These are phyloP conservation scores for Hyaloperonospora arabidopsidis DNA, from an alignment of 352 stramenopile genomes.

Conservation along the genomic window DNA sequence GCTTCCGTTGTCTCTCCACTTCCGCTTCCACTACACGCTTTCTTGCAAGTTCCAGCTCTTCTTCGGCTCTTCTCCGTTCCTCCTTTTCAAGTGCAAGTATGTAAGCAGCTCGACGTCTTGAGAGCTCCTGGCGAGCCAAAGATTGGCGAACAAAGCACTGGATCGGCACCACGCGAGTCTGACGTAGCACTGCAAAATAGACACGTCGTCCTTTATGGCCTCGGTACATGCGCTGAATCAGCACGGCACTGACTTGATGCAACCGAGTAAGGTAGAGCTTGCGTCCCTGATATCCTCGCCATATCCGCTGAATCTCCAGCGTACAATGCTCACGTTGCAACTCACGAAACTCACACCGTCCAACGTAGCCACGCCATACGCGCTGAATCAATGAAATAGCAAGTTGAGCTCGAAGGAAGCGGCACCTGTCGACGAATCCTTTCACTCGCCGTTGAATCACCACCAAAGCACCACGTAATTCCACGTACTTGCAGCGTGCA, in stretches of 20 bases:
- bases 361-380: constrained; percentile 36
- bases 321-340: constrained; percentile 31
- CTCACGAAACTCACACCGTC: constrained; percentile 29
- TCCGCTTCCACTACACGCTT: constrained; percentile 33
- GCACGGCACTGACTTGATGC: constrained; percentile 29
- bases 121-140: constrained; percentile 32
- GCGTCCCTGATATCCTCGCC: constrained; percentile 30
- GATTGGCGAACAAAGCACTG: constrained; percentile 43
- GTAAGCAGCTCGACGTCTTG: constrained; percentile 26
- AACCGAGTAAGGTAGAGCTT: constrained; percentile 18
- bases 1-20: constrained; percentile 24
- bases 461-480: constrained; percentile 30
- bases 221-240: constrained; percentile 46
- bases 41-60: constrained; percentile 22
- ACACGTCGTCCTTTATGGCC: constrained; percentile 33
- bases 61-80: constrained; percentile 29
- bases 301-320: constrained; percentile 36
- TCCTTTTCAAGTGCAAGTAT: constrained; percentile 29
- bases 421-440: constrained; percentile 34
- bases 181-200: constrained; percentile 27
- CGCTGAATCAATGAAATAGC: constrained; percentile 29
- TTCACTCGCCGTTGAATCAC: constrained; percentile 44
- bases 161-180: constrained; percentile 37
- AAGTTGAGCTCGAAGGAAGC: constrained; percentile 26
- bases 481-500: constrained; percentile 27